Evolutionary conservation across 2,329 filamentous ascomycete species (phyloP), one percentile per base, ranked within the genome.

Genomic region (Sclerotiophoma versabilis): DNA sequence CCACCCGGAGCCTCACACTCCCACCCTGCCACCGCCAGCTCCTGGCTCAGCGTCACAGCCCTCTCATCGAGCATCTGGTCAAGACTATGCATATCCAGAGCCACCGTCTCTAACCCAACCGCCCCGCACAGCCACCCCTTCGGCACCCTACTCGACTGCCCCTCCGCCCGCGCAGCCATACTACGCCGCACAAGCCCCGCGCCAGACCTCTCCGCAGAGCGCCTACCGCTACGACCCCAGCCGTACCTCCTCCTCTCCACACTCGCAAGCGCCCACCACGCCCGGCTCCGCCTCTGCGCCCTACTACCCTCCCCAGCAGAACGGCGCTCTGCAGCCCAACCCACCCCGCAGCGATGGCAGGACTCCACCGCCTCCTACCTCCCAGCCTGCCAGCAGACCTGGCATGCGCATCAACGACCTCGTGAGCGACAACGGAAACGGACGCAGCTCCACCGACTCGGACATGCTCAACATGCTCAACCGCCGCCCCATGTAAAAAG

Each of bases 1-100:
- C 23, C 75, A 74, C 52, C 74, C 79, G 34, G 79, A 81, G 72
- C 79, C 80, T 65, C 79, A 81, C 60, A 81, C 79, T 52, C 79
- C 79, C 23, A 81, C 79, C 38, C 70, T 80, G 58, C 77, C 79
- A 44, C 79, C 79, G 53, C 79, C 79, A 49, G 77, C 78, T 64
- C 79, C 72, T 63, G 78, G 75, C 59, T 65, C 73, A 60, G 73
- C 73, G 57, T 73, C 75, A 66, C 76, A 77, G 62, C 68, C 73
- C 59, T 66, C 73, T 65, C 68, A 64, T 72, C 69, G 67, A 57
- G 62, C 67, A 58, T 62, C 73, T 56, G 68, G 63, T 39, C 54
- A 62, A 51, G 72, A 76, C 36, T 79, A 78, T 69, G 65, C 69
- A 26, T 79, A 79, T 64, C 71, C 75, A 65, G 77, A 80, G 64